Evolutionary conservation across 768 basidiomycete genomes (phyloP).

Genomic region (Cystofilobasidium ferigula): DNA sequence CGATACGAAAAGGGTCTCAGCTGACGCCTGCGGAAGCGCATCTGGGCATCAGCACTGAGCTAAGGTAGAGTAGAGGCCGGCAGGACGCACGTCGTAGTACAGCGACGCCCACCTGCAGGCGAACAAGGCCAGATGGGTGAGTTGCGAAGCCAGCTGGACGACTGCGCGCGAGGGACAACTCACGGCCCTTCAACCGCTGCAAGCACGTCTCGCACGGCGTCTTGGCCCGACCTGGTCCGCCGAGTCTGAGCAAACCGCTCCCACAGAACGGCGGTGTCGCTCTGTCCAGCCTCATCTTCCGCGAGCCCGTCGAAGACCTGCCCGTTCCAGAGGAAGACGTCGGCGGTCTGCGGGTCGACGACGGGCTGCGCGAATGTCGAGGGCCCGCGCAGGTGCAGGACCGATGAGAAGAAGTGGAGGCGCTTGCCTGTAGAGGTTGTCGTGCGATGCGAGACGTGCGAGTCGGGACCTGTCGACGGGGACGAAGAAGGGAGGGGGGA

Average conservation of each 20-base stretch:
- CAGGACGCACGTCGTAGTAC: constrained; percentile 53
- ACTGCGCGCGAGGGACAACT: neutral
- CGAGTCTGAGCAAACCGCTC: constrained; percentile 43
- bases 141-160: neutral
- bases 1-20: constrained; percentile 54
- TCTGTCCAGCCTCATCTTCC: constrained; percentile 39
- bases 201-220: constrained; percentile 48
- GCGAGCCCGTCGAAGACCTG: constrained; percentile 77
- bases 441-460: neutral
- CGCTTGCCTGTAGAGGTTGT: neutral
- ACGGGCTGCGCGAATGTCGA: constrained; percentile 59
- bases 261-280: constrained; percentile 61
- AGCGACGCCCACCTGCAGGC: constrained; percentile 49
- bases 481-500: neutral
- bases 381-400: constrained; percentile 60
- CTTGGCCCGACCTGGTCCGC: constrained; percentile 30
- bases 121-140: neutral
- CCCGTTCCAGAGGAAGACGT: constrained; percentile 75
- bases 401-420: constrained; percentile 54
- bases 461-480: constrained; percentile 12
- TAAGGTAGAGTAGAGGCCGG: neutral
- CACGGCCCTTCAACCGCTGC: constrained; percentile 73
- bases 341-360: constrained; percentile 40
- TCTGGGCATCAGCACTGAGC: neutral
- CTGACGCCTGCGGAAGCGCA: constrained; percentile 14